Percentiles rank a stretch among this genome's conserved stretches.
phyloP scores from a whole-genome alignment of 345 rosid genomes.

The Citropsis articulata region DNA sequence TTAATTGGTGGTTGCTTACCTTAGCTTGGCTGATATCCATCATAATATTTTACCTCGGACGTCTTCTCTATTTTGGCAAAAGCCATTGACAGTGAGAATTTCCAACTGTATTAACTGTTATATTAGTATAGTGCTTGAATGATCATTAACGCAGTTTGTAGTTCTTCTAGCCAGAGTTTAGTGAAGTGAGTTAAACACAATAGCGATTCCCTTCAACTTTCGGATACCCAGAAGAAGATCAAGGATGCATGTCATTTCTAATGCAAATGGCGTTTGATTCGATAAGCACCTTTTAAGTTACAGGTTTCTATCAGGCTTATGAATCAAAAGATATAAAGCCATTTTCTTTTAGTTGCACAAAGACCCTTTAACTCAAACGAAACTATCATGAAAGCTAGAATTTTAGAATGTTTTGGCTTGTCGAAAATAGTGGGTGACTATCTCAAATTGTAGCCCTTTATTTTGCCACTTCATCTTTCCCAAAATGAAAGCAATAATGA shows the following conservation, averaged over 20 bases:
- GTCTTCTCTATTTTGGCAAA: neutral
- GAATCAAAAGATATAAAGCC: conserved; percentile 6
- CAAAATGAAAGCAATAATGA: neutral
- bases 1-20: neutral
- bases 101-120: neutral
- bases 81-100: neutral
- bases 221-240: neutral
- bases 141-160: neutral
- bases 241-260: neutral
- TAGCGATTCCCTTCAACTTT: neutral
- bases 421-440: neutral
- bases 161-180: neutral
- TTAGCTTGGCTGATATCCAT: neutral
- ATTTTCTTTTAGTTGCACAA: conserved; percentile 2
- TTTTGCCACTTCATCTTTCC: neutral
- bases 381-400: neutral
- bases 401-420: neutral
- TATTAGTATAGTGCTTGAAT: neutral
- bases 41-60: neutral
- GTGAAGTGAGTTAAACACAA: no score
- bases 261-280: neutral
- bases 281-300: neutral
- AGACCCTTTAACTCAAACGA: neutral
- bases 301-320: neutral
- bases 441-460: neutral